A percentile compares a stretch with the other conserved stretches of the same genome.
Conservation (phyloP, 208 protist species). For the Trypanosoma congolense region DNA sequence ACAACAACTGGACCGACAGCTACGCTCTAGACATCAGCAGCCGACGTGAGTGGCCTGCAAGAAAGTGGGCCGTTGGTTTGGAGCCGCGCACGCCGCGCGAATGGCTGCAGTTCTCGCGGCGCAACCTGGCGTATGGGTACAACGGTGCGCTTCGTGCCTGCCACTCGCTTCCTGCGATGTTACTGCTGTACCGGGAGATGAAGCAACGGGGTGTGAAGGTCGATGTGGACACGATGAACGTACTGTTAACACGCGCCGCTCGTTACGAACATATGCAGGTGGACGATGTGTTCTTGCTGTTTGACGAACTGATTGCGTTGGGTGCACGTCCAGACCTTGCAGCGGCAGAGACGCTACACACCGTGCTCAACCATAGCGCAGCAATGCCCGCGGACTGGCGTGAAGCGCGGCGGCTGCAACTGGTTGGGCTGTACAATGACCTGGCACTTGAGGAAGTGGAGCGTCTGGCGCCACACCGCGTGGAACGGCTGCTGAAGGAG, state of each 20-base stretch:
- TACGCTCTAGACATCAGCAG: conserved; percentile 65
- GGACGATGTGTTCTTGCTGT: conserved; percentile 82
- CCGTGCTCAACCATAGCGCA: conserved; percentile 75
- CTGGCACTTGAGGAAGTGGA: conserved; percentile 67
- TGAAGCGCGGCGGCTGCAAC: conserved; percentile 73
- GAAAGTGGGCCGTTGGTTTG: conserved; percentile 77
- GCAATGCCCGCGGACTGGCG: conserved; percentile 70
- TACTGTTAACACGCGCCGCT: conserved; percentile 77
- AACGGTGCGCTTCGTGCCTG: conserved; percentile 86
- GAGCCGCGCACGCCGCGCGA: conserved; percentile 80
- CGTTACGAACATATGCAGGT: conserved; percentile 76
- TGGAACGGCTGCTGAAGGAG: conserved; percentile 47
- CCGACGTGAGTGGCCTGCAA: conserved; percentile 81
- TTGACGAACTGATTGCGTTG: conserved; percentile 69
- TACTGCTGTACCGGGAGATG: conserved; percentile 88
- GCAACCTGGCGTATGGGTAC: conserved; percentile 88
- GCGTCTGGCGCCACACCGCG: conserved; percentile 48
- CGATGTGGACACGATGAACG: conserved; percentile 85
- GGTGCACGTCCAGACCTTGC: conserved; percentile 76
- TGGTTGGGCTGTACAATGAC: conserved; percentile 80
- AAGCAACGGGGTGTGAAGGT: conserved; percentile 86
- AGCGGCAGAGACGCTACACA: conserved; percentile 81
- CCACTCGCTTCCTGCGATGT: conserved; percentile 75
- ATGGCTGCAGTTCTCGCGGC: conserved; percentile 72
- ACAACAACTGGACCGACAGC: conserved; percentile 83